Evolutionary conservation across 2,329 filamentous ascomycete genomes (phyloP).

Genomic region (Penicillium fuscoglaucum): DNA sequence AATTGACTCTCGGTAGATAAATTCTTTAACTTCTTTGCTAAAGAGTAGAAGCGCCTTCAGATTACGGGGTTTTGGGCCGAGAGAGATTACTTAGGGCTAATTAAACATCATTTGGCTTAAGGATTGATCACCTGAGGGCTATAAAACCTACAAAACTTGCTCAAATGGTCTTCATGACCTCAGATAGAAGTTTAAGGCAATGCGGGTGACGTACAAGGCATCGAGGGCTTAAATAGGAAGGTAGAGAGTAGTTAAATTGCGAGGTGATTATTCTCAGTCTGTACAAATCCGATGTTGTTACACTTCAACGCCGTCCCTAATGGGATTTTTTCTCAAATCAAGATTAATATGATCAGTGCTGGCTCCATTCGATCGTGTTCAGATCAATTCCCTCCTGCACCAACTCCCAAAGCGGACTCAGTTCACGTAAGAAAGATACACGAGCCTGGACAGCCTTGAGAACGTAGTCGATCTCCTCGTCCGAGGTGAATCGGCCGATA

Average conservation of each 20-base stretch:
- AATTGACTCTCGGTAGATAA: not conserved
- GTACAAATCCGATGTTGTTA: conserved; percentile 27
- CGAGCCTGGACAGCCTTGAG: conserved; percentile 88
- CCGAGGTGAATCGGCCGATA: conserved; percentile 94
- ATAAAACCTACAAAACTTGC: not conserved
- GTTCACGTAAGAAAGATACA: conserved; percentile 87
- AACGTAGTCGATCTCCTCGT: conserved; percentile 94
- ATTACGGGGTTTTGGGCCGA: not conserved
- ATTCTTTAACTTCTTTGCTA: not conserved
- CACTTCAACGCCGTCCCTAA: conserved; percentile 23
- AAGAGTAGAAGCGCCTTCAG: not conserved
- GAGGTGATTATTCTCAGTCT: conserved; percentile 25
- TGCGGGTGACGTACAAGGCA: not conserved
- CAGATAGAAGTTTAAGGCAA: too few species aligned
- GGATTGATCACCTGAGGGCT: not conserved
- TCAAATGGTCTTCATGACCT: too few species aligned
- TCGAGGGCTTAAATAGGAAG: not conserved
- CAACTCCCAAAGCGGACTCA: conserved; percentile 95
- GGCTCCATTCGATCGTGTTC: conserved; percentile 96
- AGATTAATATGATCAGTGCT: conserved; percentile 65
- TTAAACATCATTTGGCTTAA: not conserved
- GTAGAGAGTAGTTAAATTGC: conserved; percentile 5
- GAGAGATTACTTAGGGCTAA: not conserved
- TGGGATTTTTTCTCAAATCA: conserved; percentile 19
- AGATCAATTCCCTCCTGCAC: conserved; percentile 96